Base-by-base conservation (phyloP, 129 eudicot species). In the Apium graveolens region DNA sequence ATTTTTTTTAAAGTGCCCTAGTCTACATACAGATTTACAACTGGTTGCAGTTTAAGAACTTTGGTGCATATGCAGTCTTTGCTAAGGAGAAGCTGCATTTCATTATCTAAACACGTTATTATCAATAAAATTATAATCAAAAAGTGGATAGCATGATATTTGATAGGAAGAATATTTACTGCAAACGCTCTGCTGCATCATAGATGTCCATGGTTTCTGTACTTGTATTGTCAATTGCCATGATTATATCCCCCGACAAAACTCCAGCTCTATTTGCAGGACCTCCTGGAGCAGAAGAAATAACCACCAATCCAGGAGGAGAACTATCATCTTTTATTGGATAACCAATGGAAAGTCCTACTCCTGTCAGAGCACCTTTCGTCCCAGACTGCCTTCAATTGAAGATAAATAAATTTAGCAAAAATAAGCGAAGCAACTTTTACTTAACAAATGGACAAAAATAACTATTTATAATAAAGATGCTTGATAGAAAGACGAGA, bases 381-480 rank as follows among this genome's bases (percentile, higher is more conserved):
- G 99, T 95, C 82, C 99, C 99, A 63, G 99, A 95, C 99, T 95
- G 99, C 96, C 99, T 92, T 95, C 94, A 90, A 77, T n/a, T 77
- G 75, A 86, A 87, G 83, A 86, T 82, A 80, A 68, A 51, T 77
- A 82, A 53, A 70, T 72, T 74, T 79, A 85, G 43, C 73, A 65
- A 75, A 62, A 42, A 43, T 75, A 72, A 6, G 5, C 20, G 27
- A 37, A 71, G 26, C 29, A 71, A 38, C 48, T 41, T 32, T 9
- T 18, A 70, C 5, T 38, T 70, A 18, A 0, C 11, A 8, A 27
- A 32, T n/a, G 24, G 11, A 4, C 3, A 7, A 71, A 38, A 11
- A 74, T n/a, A 18, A 69, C 13, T 69, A 17, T 32, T 69, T 34
- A 32, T 34, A 16, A 35, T 12, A 77, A 43, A 80, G 76, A 74